These are phyloP conservation scores for Cornus kousa DNA, from an alignment of 148 eudicot species.

Conservation along the genomic window DNA sequence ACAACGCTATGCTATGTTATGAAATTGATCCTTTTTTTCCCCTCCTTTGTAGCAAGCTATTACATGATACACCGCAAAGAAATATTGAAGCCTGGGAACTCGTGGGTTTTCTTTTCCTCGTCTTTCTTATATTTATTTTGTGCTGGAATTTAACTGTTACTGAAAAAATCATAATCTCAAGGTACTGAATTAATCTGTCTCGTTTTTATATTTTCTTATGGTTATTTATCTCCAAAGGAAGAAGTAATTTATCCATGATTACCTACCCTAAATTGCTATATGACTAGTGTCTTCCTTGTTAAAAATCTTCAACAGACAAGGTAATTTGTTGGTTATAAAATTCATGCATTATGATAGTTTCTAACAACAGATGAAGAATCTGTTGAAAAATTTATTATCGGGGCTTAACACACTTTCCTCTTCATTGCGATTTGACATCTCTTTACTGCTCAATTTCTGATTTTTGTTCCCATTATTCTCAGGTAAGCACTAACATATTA, in stretches of 20 bases:
- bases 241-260: not conserved
- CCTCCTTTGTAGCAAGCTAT: constrained; percentile 39
- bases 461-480: constrained; percentile 17
- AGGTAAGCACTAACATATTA: constrained; percentile 71
- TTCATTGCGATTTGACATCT: not conserved
- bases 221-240: not conserved
- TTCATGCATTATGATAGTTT: not conserved
- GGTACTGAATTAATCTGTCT: not conserved
- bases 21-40: not conserved
- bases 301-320: no score
- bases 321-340: not conserved
- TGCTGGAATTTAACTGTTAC: not conserved
- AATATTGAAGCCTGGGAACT: constrained; percentile 86
- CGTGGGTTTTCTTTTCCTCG: constrained; percentile 36
- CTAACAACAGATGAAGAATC: not conserved
- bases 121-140: not conserved
- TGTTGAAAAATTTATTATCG: not conserved
- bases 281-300: not conserved
- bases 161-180: not conserved
- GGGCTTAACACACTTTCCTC: not conserved
- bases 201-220: not conserved
- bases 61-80: constrained; percentile 37
- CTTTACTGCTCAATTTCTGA: not conserved
- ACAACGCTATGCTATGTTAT: not conserved
- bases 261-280: not conserved